Base-by-base conservation (phyloP, 257 asterid genomes). In the Jasminum sambac region DNA sequence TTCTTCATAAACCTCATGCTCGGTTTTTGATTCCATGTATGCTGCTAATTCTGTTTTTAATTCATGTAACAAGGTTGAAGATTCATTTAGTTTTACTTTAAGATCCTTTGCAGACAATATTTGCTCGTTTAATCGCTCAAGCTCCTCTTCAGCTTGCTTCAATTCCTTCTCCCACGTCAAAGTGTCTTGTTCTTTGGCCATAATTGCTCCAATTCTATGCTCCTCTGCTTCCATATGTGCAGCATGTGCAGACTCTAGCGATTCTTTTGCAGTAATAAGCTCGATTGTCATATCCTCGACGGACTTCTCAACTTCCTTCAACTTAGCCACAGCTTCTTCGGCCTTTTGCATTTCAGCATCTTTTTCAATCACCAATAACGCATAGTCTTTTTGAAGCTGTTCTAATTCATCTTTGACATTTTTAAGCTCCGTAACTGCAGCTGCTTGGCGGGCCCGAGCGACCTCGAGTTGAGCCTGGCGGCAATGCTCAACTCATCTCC, bases 391-490 rank as follows among this genome's bases (percentile, higher is more conserved):
- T 8, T 67, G 79, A 55, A 92, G 94, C 40, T 82, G 84, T 69
- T 82, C 92, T 67, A 92, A 50, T 71, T 95, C 95, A 0, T 76
- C 84, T 55, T 75, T 76, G 6, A 88, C 92, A 21, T 76, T 71
- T 80, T 87, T 75, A n/a, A 95, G 90, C 66, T 95, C 98, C 4
- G 90, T 24, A 62, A 87, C 79, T 21, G 99, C 98, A 34, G 97
- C 88, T 11, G 82, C 71, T 63, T 92, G 95, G 73, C 98, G 75
- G 2, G 96, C 96, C 72, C 73, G 85, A n/a, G 98, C 97, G 1
- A 95, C 98, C 88, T 95, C 98, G 23, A 95, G 91, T 86, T 95
- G 98, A 8, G 95, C 98, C 88, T 95, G 78, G 97, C 95, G 0
- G 99, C 98, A 70, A 87, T 73, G 72, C 98, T 88, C 34, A 88